Evolutionary conservation across 345 rosid species (phyloP).

Genomic region (Brassica cretica): DNA sequence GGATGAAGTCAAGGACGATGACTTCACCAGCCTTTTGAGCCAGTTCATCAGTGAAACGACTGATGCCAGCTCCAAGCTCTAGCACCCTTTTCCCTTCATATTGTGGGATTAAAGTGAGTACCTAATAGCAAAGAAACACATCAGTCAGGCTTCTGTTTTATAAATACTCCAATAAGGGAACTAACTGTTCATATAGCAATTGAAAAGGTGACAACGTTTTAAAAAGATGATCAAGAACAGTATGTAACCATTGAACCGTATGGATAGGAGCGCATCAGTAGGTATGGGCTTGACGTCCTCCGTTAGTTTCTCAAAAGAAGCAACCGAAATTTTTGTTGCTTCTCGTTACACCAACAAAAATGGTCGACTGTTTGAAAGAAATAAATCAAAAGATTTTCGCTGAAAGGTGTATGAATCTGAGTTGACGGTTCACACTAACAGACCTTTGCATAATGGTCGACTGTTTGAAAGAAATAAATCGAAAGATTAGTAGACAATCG

Average conservation of each 20-base stretch:
- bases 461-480: too few relatives aligned
- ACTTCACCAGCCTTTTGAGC: conserved; percentile 80
- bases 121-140: conserved; percentile 42
- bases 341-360: too few relatives aligned
- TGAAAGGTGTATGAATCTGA: too few relatives aligned
- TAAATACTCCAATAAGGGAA: not conserved
- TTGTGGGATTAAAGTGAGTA: conserved; percentile 78
- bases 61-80: conserved; percentile 95
- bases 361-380: too few relatives aligned
- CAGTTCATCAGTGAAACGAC: conserved; percentile 87
- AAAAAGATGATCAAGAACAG: conserved; percentile 10
- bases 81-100: conserved; percentile 75
- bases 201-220: not conserved
- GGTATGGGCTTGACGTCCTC: too few relatives aligned
- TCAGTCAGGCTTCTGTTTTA: not conserved
- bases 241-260: not conserved
- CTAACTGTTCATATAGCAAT: not conserved
- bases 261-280: too few relatives aligned
- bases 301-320: too few relatives aligned
- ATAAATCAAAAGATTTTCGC: too few relatives aligned
- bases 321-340: too few relatives aligned
- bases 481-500: too few relatives aligned
- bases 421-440: too few relatives aligned
- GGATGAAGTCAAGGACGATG: conserved; percentile 82
- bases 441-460: too few relatives aligned